Evolutionary conservation across 768 basidiomycete species (phyloP).

Genomic region (Boletellus ananiceps): DNA sequence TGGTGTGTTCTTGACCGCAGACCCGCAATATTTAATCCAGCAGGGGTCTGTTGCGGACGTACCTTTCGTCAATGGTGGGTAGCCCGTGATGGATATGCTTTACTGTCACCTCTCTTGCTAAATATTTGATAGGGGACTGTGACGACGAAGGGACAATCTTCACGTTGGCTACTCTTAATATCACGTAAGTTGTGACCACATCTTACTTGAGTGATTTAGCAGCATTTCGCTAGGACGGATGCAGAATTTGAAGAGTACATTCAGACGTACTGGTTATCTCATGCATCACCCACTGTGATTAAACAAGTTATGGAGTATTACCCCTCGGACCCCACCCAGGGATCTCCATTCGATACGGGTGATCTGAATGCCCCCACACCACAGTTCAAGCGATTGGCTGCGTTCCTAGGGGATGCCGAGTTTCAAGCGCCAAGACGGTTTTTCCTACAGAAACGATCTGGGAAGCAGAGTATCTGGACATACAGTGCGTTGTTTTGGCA

Average conservation of each 20-base stretch:
- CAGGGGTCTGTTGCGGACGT: too few species aligned
- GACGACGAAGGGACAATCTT: too few species aligned
- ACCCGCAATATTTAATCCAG: too few species aligned
- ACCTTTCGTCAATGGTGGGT: too few species aligned
- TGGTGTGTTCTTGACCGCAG: too few species aligned
- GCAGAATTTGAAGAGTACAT: conserved; percentile 31
- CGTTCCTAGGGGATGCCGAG: conserved; percentile 46
- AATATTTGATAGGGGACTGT: too few species aligned
- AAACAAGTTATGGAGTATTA: conserved; percentile 31
- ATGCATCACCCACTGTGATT: conserved; percentile 20
- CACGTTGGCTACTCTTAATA: too few species aligned
- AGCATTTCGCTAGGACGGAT: too few species aligned
- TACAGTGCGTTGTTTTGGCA: conserved; percentile 3
- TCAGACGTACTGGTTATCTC: conserved; percentile 26
- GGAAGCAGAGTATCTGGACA: conserved; percentile 39
- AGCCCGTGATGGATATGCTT: too few species aligned
- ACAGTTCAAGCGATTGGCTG: conserved; percentile 48
- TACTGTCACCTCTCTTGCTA: too few species aligned
- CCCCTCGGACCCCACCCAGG: conserved; percentile 37
- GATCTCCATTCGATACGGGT: conserved; percentile 52
- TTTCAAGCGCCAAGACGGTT: conserved; percentile 49
- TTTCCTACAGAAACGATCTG: conserved; percentile 37
- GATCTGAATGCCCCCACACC: conserved; percentile 40
- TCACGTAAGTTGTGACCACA: too few species aligned
- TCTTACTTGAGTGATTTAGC: too few species aligned